Conservation (phyloP, 164 flowering plant species). For the Taxillus chinensis region DNA sequence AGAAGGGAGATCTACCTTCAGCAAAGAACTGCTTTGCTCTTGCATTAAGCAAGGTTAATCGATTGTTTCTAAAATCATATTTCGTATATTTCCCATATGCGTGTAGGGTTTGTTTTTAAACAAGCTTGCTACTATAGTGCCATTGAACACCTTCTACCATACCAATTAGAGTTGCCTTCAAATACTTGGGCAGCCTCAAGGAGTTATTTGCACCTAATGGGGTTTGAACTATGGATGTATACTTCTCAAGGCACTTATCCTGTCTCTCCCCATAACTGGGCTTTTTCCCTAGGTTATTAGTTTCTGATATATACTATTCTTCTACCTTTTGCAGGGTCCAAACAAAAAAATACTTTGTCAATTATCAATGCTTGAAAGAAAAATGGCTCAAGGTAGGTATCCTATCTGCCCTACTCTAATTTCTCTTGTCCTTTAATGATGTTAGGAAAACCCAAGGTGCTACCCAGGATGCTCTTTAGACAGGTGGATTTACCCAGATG, state of each 20-base stretch:
- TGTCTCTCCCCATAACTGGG: not conserved
- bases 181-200: not conserved
- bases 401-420: not conserved
- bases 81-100: not conserved
- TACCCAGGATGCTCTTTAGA: not conserved
- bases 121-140: no score
- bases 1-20: conserved; percentile 73
- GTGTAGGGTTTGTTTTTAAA: no score
- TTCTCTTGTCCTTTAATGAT: not conserved
- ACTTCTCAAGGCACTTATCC: not conserved
- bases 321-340: conserved; percentile 44
- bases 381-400: conserved; percentile 71
- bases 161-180: not conserved
- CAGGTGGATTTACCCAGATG: not conserved
- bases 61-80: not conserved
- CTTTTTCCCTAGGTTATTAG: not conserved
- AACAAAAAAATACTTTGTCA: conserved; percentile 74
- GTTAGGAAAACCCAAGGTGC: not conserved
- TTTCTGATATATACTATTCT: conserved; percentile 6
- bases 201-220: not conserved
- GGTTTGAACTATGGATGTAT: not conserved
- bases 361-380: conserved; percentile 88
- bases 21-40: conserved; percentile 69
- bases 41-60: conserved; percentile 64
- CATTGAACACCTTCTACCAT: not conserved